Percentiles rank a stretch among this genome's conserved stretches.
These are phyloP conservation scores for Hortaea werneckii DNA, from an alignment of 2,329 filamentous ascomycete species.

Conservation along the genomic window DNA sequence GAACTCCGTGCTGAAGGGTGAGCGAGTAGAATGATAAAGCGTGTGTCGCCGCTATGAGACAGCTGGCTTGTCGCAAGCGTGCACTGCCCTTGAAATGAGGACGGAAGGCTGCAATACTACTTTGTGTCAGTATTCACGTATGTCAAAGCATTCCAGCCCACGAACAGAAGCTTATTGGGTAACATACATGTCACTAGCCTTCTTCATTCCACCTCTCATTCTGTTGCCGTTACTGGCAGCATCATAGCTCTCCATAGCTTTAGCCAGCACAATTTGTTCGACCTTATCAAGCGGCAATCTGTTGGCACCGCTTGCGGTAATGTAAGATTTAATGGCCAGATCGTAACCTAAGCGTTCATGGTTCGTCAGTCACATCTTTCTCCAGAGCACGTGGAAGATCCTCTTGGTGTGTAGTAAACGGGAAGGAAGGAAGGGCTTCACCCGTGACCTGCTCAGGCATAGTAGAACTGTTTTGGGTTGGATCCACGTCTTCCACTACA, in stretches of 20 bases:
- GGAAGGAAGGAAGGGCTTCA: conserved; percentile 11
- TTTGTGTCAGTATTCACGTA: not conserved
- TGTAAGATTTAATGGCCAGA: conserved; percentile 45
- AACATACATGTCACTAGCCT: conserved; percentile 62
- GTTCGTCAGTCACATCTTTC: conserved; percentile 10
- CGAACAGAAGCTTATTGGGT: not conserved
- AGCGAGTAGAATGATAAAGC: conserved; percentile 66
- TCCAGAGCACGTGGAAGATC: conserved; percentile 2
- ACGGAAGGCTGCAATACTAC: conserved; percentile 55
- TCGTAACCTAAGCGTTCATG: conserved; percentile 41
- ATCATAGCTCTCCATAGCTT: conserved; percentile 64
- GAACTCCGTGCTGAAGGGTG: conserved; percentile 67
- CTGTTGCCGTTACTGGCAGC: conserved; percentile 74
- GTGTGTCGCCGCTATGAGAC: conserved; percentile 63
- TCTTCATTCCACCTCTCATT: conserved; percentile 65
- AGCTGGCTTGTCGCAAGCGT: conserved; percentile 47
- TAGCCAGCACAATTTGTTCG: conserved; percentile 50
- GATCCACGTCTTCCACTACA: conserved; percentile 17
- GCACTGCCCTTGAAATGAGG: conserved; percentile 44
- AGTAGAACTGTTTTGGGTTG: conserved; percentile 9
- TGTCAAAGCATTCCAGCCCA: not conserved
- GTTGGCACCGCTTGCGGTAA: conserved; percentile 47
- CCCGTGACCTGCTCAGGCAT: conserved; percentile 4
- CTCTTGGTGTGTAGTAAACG: conserved; percentile 11
- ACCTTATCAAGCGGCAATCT: conserved; percentile 42